Evolutionary conservation across 345 rosid species (phyloP).

Genomic region (Crucihimalaya himalaica): DNA sequence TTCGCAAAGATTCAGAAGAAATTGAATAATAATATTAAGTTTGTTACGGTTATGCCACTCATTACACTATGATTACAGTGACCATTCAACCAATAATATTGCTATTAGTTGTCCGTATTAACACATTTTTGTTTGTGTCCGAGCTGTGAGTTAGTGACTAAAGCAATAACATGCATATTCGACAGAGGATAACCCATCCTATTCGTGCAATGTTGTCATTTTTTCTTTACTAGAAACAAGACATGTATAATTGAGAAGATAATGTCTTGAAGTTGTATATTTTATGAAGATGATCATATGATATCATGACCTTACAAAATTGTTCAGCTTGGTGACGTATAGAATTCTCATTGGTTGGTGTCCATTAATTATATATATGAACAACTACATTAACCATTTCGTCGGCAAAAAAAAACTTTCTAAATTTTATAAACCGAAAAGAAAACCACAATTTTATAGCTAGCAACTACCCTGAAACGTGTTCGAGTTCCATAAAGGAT

Average conservation of each 20-base stretch:
- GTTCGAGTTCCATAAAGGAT: too few species aligned
- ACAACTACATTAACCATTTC: background rate
- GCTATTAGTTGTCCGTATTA: background rate
- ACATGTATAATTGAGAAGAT: background rate
- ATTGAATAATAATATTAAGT: background rate
- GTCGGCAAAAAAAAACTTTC: conserved; percentile 20
- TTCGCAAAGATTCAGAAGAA: background rate
- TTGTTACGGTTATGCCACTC: background rate
- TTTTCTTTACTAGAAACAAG: background rate
- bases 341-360: background rate
- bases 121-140: conserved; percentile 16
- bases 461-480: too few species aligned
- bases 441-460: too few species aligned
- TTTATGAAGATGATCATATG: background rate
- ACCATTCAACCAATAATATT: background rate
- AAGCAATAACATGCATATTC: background rate
- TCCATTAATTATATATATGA: background rate
- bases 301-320: background rate
- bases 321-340: conserved; percentile 1
- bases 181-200: background rate
- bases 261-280: background rate
- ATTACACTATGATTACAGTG: background rate
- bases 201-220: background rate
- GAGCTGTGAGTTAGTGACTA: background rate
- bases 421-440: background rate